Evolutionary conservation across 2,329 filamentous ascomycete genomes (phyloP), one percentile per base, ranked within the genome.

Genomic region (Colletotrichum ledebouriae): DNA sequence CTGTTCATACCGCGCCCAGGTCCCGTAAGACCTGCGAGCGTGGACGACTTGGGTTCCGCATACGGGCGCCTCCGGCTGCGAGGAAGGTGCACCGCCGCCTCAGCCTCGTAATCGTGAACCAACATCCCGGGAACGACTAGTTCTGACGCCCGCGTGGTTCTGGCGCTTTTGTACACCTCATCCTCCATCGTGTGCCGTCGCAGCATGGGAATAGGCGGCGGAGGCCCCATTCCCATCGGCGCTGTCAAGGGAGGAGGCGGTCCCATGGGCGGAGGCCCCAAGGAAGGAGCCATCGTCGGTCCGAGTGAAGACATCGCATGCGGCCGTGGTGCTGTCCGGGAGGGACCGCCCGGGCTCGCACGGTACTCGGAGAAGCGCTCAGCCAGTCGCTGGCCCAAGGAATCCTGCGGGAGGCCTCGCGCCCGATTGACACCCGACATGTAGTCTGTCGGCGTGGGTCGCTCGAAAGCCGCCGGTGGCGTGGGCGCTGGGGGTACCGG

Each of bases 301-400:
- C 73, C 72, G 1, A 73, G 56, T 6, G 75, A 73, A 6, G 73
- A 73, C 42, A n/a, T 29, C 46, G 59, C 6, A 41, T 64, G 63
- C 69, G n/a, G 73, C 71, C 70, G 73, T 71, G 53, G 72, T 22
- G 50, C 63, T 34, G 70, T 69, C 57, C 73, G 60, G 53, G 49
- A 53, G 25, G 69, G 52, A 60, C 71, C 20, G 34, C 55, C 56
- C 74, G 76, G 66, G 66, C 69, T 76, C 44, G 78, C 77, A 20
- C 82, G 80, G 61, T 76, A 77, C 59, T 85, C 85, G 17, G 83
- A 78, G 68, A 87, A 83, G 10, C 86, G 80, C 46, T 84, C 84
- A 3, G 84, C 85, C 10, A 86, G 79, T 22, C 85, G 82, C 50
- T 82, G 81, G 63, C 87, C 84, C 73, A 84, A 78, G 3, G 84